Conservation (phyloP, 2,329 filamentous ascomycete genomes). For the Microdochium paspali region DNA sequence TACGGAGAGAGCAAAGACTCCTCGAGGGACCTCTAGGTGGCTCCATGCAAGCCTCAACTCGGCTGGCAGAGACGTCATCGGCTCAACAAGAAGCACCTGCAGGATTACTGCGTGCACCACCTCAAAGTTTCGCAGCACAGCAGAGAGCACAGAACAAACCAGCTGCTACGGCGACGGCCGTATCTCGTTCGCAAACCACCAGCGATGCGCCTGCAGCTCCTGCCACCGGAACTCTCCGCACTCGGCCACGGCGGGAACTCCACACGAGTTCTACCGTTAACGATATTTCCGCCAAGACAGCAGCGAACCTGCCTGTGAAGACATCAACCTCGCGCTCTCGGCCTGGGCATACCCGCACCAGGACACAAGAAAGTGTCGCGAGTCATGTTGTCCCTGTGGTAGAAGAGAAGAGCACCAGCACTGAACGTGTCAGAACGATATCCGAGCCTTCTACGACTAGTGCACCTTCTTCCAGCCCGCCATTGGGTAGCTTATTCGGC, state of each 20-base stretch:
- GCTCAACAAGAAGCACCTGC: conserved; percentile 24
- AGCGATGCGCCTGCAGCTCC: conserved; percentile 19
- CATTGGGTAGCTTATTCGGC: conserved; percentile 43
- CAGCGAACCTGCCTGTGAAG: conserved; percentile 4
- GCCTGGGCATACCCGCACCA: conserved; percentile 3
- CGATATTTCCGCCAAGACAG: conserved; percentile 10
- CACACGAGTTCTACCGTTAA: conserved; percentile 14
- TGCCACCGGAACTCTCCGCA: conserved; percentile 17
- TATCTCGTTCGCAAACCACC: conserved; percentile 19
- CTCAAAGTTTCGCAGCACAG: conserved; percentile 59
- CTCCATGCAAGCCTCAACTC: conserved; percentile 19
- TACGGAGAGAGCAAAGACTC: conserved; percentile 42
- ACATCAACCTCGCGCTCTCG: conserved; percentile 1
- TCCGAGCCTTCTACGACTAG: background rate
- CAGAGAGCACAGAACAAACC: conserved; percentile 49
- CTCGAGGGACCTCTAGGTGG: conserved; percentile 18
- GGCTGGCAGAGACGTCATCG: conserved; percentile 23
- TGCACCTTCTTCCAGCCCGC: conserved; percentile 10
- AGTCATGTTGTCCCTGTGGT: background rate
- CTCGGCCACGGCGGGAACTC: conserved; percentile 16
- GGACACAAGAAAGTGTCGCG: background rate
- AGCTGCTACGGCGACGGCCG: conserved; percentile 11
- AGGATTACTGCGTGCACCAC: conserved; percentile 40
- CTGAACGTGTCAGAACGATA: background rate
- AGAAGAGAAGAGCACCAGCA: background rate